Base-by-base conservation (phyloP, 768 basidiomycete species). In the Myochromella boudieri region DNA sequence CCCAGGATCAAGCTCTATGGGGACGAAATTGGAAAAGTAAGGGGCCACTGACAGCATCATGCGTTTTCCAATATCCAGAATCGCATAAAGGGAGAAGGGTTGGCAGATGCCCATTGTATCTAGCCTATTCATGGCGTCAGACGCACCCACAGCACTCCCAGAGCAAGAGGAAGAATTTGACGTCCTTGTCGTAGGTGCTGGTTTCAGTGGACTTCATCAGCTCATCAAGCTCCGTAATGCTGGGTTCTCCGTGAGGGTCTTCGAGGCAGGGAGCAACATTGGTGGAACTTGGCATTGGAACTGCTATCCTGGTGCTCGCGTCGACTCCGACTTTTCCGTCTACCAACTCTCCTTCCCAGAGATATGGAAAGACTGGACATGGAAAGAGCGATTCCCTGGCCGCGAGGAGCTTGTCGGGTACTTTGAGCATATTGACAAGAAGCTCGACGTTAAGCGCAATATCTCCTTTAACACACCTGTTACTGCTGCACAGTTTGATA, bases 231-330 rank as follows among this genome's bases (percentile, higher is more conserved):
- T 57, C 6, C 53, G 56, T 25, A 34, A 44, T 17, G 53, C 43
- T 7, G 53, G 53, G 18, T 49, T 57, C 38, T 54, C 49, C 22
- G 56, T 43, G 32, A 54, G 54, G 24, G 10, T 57, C 28, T 54
- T 49, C 22, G 56, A 59, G 32, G 54, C 61, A 1, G 60, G 49
- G 3, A 34, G 47, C 21, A 42, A 42, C 12, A 27, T 61, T 4
- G 61, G 61, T 8, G 61, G 61, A 0, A 56, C 51, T 4, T 62
- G 61, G 61, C 52, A 60, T 29, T 59, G 58, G 55, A 61, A 62
- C 44, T 48, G 53, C 20, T 62, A 62, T 37, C 60, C 61, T 3
- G 61, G 61, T 18, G 56, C 58, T 6, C 56, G 60, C 11, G 60
- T 60, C 25, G 61, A 62, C 43, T 56, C 60, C 4, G 58, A 57